Base-by-base conservation (phyloP, 169 alveolate genomes). In the Plasmodium malariae region DNA sequence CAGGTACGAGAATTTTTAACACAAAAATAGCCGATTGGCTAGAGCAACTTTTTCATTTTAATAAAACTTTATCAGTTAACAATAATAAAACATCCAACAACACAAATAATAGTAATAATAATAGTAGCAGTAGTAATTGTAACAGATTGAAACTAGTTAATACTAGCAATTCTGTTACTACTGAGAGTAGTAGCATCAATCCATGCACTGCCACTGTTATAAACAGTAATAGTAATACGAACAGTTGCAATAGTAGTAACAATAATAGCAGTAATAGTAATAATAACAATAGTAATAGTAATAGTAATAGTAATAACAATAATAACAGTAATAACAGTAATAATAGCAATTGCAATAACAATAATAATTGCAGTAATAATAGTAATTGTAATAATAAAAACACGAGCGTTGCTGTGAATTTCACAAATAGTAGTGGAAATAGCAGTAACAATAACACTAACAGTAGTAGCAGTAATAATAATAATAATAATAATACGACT, bases 1-100 rank as follows among this genome's bases (percentile, higher is more conserved):
- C 90, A 40, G 90, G 89, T 3, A 72, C 87, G 6, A 48, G 74
- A 30, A 88, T 78, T 37, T 78, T 88, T 54, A 88, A 69, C 36
- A 43, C 90, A 26, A 88, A 78, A n/a, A 70, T 88, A 21, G 74
- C 90, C 17, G 90, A 88, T 59, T 78, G 89, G 90, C 17, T 88
- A 67, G 87, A 78, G n/a, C 89, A 78, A 21, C 74, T 88, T 4
- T 67, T 71, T 57, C 37, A 71, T 57, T 78, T 71, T 43, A 88
- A 78, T 48, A 72, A 67, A 24, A 70, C 63, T 3, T 78, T 88
- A 63, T 7, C 71, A 36, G 6, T 55, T 21, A 43, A 28, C 4
- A 63, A 3, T 24, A n/a, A n/a, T n/a, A n/a, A n/a, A n/a, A 30
- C 55, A 21, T 3, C 73, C 14, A 48, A n/a, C 37, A 65, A 36